phyloP scores from a whole-genome alignment of 495 filamentous ascomycete genomes.

The Hypoxylon trugodes region DNA sequence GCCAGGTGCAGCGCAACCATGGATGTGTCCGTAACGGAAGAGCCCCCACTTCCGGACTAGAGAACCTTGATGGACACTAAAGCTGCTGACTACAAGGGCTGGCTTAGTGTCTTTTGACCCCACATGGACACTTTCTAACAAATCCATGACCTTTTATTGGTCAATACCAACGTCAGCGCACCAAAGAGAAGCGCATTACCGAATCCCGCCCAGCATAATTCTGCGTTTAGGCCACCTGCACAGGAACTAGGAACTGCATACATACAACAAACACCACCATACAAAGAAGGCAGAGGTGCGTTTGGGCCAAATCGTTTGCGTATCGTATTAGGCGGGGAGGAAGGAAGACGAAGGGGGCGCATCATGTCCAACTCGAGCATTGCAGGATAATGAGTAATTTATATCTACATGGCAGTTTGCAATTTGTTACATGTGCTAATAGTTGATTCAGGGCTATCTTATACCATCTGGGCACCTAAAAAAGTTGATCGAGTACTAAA shows the following conservation, averaged over 20 bases:
- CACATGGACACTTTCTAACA: conserved; percentile 24
- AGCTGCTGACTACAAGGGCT: background rate
- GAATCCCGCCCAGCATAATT: conserved; percentile 1
- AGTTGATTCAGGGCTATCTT: background rate
- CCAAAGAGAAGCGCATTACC: conserved; percentile 9
- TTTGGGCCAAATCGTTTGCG: too few relatives aligned
- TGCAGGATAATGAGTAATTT: too few relatives aligned
- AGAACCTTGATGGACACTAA: conserved; percentile 41
- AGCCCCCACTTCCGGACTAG: conserved; percentile 1
- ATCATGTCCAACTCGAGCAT: too few relatives aligned
- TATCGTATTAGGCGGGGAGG: too few relatives aligned
- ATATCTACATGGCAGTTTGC: conserved; percentile 8
- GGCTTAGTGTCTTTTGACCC: conserved; percentile 3
- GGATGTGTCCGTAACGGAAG: conserved; percentile 12
- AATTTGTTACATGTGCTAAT: background rate
- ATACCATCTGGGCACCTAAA: too few relatives aligned
- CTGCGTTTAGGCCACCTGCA: background rate
- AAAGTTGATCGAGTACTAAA: background rate
- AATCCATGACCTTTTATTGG: conserved; percentile 32
- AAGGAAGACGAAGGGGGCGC: too few relatives aligned
- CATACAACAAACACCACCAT: background rate
- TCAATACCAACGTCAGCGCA: conserved; percentile 22
- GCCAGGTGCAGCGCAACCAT: too few relatives aligned
- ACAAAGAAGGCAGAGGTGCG: too few relatives aligned
- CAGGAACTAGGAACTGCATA: background rate